phyloP scores from a whole-genome alignment of 345 rosid genomes.

The Aurinia saxatilis region DNA sequence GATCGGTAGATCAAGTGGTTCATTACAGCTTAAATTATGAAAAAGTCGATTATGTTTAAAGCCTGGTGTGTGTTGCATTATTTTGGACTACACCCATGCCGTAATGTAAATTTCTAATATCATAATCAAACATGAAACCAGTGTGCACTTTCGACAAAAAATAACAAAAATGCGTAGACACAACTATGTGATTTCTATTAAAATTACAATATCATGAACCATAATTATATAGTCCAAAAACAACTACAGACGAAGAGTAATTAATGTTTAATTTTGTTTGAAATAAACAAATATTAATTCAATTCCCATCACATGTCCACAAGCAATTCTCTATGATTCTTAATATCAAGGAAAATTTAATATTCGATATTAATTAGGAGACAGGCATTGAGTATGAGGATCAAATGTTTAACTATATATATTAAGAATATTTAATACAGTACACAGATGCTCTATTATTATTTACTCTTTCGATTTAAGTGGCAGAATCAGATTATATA shows the following conservation, averaged over 20 bases:
- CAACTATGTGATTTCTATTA: constrained; percentile 4
- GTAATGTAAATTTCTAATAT: too few species aligned
- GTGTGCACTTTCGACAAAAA: too few species aligned
- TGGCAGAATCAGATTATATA: too few species aligned
- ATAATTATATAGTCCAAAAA: background rate
- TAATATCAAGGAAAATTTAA: background rate
- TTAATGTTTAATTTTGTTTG: background rate
- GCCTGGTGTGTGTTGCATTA: too few species aligned
- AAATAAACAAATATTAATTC: background rate
- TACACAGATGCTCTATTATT: background rate
- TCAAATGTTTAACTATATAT: background rate
- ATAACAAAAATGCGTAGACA: background rate
- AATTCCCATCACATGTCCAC: constrained; percentile 15
- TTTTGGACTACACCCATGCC: too few species aligned
- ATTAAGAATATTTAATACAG: background rate
- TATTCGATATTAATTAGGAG: constrained; percentile 1
- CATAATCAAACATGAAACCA: too few species aligned
- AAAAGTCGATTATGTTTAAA: too few species aligned
- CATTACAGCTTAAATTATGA: too few species aligned
- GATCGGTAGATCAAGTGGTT: too few species aligned
- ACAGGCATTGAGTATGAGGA: background rate
- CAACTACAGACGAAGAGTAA: background rate
- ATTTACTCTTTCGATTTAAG: background rate
- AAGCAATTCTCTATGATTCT: background rate
- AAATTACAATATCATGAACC: background rate